Percentiles rank a stretch among this genome's conserved stretches.
Conservation (phyloP, 2,329 filamentous ascomycete species). For the Diaporthe australafricana region DNA sequence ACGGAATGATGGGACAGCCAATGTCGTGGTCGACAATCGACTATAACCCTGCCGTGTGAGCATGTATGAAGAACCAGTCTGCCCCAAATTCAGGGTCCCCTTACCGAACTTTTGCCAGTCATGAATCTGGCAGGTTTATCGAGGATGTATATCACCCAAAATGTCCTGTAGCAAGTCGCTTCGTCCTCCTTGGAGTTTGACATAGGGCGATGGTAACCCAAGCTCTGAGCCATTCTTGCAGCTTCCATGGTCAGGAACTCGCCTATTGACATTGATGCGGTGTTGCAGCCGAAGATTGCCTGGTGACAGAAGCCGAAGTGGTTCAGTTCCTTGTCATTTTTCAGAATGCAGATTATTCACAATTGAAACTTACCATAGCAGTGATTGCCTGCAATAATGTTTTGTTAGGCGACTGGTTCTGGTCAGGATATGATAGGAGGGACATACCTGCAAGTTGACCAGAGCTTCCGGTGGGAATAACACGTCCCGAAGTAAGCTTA, state of each 20-base stretch:
- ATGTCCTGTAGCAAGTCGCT: not conserved
- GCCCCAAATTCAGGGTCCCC: not conserved
- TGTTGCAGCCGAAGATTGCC: not conserved
- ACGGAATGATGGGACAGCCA: not conserved
- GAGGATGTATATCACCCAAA: slow-evolving; percentile 10
- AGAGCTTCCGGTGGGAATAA: not conserved
- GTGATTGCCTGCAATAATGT: not conserved
- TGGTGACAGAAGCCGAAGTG: fast-evolving
- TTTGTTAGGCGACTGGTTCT: not conserved
- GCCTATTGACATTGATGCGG: not conserved
- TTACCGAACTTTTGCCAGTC: not conserved
- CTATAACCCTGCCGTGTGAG: not conserved
- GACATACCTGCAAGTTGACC: not conserved
- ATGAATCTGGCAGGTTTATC: not conserved
- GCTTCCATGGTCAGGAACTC: not conserved
- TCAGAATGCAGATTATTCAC: not conserved
- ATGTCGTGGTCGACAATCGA: not conserved
- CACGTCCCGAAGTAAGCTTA: not conserved
- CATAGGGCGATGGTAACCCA: not conserved
- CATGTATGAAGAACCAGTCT: not conserved
- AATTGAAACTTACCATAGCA: not conserved
- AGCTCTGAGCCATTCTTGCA: slow-evolving; percentile 1
- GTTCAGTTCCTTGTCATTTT: not conserved
- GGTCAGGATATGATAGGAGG: too few relatives aligned
- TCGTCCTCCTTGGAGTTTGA: not conserved